A percentile compares a stretch with the other conserved stretches of the same genome.
These are phyloP conservation scores for Firmiana major DNA, from an alignment of 345 rosid genomes.

Conservation along the genomic window DNA sequence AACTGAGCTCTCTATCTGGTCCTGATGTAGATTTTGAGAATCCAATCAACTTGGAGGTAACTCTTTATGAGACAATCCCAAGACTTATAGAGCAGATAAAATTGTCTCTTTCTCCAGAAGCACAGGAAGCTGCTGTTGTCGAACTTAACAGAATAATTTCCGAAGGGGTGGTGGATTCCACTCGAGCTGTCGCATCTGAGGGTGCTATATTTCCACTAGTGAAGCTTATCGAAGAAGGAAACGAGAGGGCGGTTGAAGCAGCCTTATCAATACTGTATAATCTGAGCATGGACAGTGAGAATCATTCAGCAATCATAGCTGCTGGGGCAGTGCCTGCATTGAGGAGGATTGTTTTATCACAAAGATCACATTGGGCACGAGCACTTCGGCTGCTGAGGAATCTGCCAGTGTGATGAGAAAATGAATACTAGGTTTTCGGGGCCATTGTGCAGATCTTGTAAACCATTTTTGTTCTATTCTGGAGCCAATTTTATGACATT, in stretches of 20 bases:
- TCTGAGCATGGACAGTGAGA: constrained; percentile 81
- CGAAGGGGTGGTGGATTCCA: constrained; percentile 55
- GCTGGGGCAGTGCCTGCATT: constrained; percentile 74
- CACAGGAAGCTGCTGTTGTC: constrained; percentile 66
- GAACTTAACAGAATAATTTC: constrained; percentile 79
- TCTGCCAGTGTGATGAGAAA: constrained; percentile 42
- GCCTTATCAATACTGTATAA: constrained; percentile 62
- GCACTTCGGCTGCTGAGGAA: constrained; percentile 71
- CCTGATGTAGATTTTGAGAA: constrained; percentile 31
- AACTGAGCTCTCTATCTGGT: constrained; percentile 45
- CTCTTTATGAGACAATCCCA: constrained; percentile 74
- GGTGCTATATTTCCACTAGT: constrained; percentile 75
- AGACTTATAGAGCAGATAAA: constrained; percentile 61
- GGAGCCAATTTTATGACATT: not conserved
- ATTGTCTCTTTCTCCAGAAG: constrained; percentile 43
- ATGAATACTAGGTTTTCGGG: not conserved
- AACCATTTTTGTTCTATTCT: constrained; percentile 7
- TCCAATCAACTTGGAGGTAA: constrained; percentile 63
- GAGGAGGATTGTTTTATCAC: constrained; percentile 62
- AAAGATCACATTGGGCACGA: constrained; percentile 65
- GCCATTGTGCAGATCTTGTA: not conserved
- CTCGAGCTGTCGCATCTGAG: constrained; percentile 47
- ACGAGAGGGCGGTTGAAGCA: constrained; percentile 58
- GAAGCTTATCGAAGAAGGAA: constrained; percentile 60
- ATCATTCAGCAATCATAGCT: constrained; percentile 62